Base-by-base conservation (phyloP, 371 early-diverging fungal genomes). In the Batkoa obscura region DNA sequence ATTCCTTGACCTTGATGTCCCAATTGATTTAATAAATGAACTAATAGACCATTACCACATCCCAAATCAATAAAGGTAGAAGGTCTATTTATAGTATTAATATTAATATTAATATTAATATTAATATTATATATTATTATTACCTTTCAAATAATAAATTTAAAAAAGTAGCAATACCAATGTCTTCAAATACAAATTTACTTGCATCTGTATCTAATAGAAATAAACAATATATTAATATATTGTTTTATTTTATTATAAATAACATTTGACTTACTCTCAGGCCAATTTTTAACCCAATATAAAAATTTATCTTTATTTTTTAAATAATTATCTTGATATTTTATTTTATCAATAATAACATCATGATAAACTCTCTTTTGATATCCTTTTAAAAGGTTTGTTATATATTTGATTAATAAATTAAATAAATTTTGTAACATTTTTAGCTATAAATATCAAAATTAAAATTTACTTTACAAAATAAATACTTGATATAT, bases 21-120 rank as follows among this genome's bases (percentile, higher is more conserved):
- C 63, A 90, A 86, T 57, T 71, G 72, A n/a, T 69, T 74, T 57
- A 92, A 64, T 13, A 91, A 57, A 66, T 81, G 76, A 0, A 86
- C 85, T 59, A 92, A 64, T 34, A 92, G 60, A 0, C 92, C 91
- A 67, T 92, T 92, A n/a, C 92, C 91, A 59, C 91, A 90, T 0
- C 90, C 91, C 13, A 92, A 65, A 64, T 92, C 92, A 13, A 84
- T 74, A 76, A 90, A 92, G 0, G 67, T 66, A 9, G 74, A 68
- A 36, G 43, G 60, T 35, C 61, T 66, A 56, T 30, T 45, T 52
- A 45, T 32, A 12, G 3, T 43, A 34, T 50, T 36, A 49, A 3
- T n/a, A n/a, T n/a, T n/a, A n/a, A n/a, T n/a, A n/a, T n/a, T n/a
- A n/a, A n/a, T n/a, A n/a, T n/a, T n/a, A 30, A 55, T n/a, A 17